phyloP scores from a whole-genome alignment of 2,329 filamentous ascomycete genomes.

The Xylariaceae sp. region DNA sequence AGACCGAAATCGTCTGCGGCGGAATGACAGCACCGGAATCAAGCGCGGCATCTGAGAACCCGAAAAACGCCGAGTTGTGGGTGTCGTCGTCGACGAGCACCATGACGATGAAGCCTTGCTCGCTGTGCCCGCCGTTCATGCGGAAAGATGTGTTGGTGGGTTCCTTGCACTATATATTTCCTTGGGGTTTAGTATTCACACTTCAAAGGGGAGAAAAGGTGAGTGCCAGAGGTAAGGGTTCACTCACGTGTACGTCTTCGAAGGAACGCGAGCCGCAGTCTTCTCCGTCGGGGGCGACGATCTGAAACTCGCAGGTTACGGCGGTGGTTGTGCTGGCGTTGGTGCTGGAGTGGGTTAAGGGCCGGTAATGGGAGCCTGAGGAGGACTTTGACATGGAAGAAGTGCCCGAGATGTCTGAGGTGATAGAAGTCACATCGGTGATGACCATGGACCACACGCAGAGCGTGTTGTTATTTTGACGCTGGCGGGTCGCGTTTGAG shows the following conservation, averaged over 20 bases:
- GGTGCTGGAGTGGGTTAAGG: neutral
- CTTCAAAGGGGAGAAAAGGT: no score
- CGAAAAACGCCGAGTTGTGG: constrained; percentile 15
- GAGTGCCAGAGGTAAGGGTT: no score
- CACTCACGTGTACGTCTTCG: neutral
- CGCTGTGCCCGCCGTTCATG: constrained; percentile 17
- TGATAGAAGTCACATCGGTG: neutral
- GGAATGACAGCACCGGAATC: constrained; percentile 14
- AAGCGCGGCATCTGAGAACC: constrained; percentile 17
- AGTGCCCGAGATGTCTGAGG: no score
- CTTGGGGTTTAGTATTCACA: no score
- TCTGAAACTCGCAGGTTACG: constrained; percentile 6
- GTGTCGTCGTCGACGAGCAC: constrained; percentile 9
- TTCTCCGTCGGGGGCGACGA: neutral
- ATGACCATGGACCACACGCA: constrained; percentile 19
- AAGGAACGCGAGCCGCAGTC: constrained; percentile 18
- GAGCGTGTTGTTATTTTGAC: neutral
- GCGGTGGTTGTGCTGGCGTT: neutral
- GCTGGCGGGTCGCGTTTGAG: constrained; percentile 11
- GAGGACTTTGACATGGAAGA: no score
- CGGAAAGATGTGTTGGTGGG: constrained; percentile 6
- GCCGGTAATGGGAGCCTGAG: neutral
- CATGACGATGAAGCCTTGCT: constrained; percentile 17
- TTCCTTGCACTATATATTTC: no score
- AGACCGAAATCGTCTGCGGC: constrained; percentile 8